Percentiles rank a stretch among this genome's conserved stretches.
phyloP scores from a whole-genome alignment of 331 rosid genomes.

The Phaseolus coccineus region DNA sequence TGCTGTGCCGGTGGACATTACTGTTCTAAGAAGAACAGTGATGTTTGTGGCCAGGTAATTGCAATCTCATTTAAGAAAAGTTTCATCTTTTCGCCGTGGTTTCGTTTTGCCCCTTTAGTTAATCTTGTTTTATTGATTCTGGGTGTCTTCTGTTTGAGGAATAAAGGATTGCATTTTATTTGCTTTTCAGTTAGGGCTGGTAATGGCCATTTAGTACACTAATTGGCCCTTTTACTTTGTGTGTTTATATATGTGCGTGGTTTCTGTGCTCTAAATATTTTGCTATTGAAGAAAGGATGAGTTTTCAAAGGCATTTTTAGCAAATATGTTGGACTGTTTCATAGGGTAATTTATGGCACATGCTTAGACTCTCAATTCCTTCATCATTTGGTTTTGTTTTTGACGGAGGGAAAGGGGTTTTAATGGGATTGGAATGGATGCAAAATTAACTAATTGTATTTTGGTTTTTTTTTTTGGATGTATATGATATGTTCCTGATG shows the following conservation, averaged over 20 bases:
- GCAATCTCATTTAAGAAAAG: not conserved
- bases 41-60: slow-evolving; percentile 81
- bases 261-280: slow-evolving; percentile 19
- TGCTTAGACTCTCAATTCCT: not conserved
- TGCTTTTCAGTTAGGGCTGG: not conserved
- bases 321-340: not conserved
- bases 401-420: not conserved
- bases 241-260: not conserved
- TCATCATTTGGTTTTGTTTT: not conserved
- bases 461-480: not conserved
- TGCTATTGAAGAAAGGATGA: not conserved
- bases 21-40: slow-evolving; percentile 73
- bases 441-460: not conserved
- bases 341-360: not conserved
- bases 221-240: slow-evolving; percentile 24
- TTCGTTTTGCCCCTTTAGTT: not conserved
- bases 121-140: not conserved
- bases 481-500: slow-evolving; percentile 23
- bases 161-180: not conserved
- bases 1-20: slow-evolving; percentile 79
- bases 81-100: not conserved
- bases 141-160: not conserved
- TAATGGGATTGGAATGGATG: slow-evolving; percentile 4
- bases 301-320: slow-evolving; percentile 10
- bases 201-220: not conserved